Evolutionary conservation across 441 rosid species (phyloP).

Genomic region (Macaranga tanarius): DNA sequence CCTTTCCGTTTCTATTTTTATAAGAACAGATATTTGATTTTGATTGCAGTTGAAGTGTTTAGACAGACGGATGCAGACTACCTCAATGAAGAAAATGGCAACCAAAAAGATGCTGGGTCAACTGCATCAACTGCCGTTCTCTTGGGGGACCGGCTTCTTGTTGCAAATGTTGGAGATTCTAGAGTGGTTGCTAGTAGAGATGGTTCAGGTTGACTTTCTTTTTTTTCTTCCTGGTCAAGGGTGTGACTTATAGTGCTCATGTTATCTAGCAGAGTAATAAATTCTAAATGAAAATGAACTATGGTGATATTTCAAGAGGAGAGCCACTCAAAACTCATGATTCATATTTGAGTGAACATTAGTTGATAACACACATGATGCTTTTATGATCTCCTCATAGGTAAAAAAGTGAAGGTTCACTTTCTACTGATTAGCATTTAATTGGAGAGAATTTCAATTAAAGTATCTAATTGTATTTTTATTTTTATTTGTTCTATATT

Average conservation of each 20-base stretch:
- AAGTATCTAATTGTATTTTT: background rate
- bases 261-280: background rate
- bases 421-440: background rate
- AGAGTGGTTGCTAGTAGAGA: conserved; percentile 72
- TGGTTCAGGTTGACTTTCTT: conserved; percentile 58
- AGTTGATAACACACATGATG: background rate
- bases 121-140: conserved; percentile 85
- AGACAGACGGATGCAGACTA: conserved; percentile 66
- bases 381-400: background rate
- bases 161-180: conserved; percentile 94
- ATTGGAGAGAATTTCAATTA: background rate
- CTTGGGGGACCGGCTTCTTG: conserved; percentile 63
- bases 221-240: background rate
- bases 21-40: conserved; percentile 14
- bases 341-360: conserved; percentile 3
- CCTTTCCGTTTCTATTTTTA: background rate
- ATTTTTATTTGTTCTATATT: background rate
- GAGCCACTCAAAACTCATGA: background rate
- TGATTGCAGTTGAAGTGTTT: conserved; percentile 61
- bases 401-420: background rate
- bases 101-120: conserved; percentile 71
- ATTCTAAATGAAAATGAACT: background rate
- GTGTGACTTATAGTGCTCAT: background rate
- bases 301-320: background rate
- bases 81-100: conserved; percentile 63